Evolutionary conservation across 192 early-diverging fungal genomes (phyloP).

Genomic region (Spizellomyces punctatus): DNA sequence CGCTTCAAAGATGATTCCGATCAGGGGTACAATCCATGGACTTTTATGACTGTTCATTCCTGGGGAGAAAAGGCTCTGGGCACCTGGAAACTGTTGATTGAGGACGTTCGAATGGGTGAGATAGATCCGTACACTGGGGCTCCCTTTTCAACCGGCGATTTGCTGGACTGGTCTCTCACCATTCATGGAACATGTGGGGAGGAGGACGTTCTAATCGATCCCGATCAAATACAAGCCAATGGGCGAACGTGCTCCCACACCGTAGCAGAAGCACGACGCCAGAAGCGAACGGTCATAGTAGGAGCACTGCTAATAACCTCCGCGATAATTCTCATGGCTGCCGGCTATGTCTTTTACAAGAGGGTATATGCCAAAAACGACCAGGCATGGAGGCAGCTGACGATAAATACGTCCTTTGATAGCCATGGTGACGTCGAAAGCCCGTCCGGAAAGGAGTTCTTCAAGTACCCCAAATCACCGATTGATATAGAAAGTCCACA

Average conservation of each 20-base stretch:
- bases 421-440: slow-evolving; percentile 17
- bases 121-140: slow-evolving; percentile 21
- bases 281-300: not conserved
- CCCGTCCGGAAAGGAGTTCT: not conserved
- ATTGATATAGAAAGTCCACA: slow-evolving; percentile 3
- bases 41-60: slow-evolving; percentile 54
- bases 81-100: slow-evolving; percentile 43
- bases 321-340: not conserved
- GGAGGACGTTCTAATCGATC: slow-evolving; percentile 25
- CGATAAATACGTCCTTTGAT: too few relatives aligned
- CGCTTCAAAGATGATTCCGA: slow-evolving; percentile 37
- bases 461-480: slow-evolving; percentile 10
- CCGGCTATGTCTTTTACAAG: slow-evolving; percentile 15
- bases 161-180: slow-evolving; percentile 31
- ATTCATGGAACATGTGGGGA: slow-evolving; percentile 35
- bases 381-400: too few relatives aligned
- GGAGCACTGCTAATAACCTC: slow-evolving; percentile 1
- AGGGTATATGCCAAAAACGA: not conserved
- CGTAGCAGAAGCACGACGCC: slow-evolving; percentile 2
- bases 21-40: slow-evolving; percentile 55
- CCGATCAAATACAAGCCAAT: slow-evolving; percentile 7
- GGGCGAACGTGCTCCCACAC: slow-evolving; percentile 29
- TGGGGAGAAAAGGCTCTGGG: slow-evolving; percentile 56
- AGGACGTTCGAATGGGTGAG: slow-evolving; percentile 30
- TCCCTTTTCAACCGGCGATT: slow-evolving; percentile 25